Evolutionary conservation across 352 stramenopile species (phyloP).

Genomic region (Phytophthora pinifolia): DNA sequence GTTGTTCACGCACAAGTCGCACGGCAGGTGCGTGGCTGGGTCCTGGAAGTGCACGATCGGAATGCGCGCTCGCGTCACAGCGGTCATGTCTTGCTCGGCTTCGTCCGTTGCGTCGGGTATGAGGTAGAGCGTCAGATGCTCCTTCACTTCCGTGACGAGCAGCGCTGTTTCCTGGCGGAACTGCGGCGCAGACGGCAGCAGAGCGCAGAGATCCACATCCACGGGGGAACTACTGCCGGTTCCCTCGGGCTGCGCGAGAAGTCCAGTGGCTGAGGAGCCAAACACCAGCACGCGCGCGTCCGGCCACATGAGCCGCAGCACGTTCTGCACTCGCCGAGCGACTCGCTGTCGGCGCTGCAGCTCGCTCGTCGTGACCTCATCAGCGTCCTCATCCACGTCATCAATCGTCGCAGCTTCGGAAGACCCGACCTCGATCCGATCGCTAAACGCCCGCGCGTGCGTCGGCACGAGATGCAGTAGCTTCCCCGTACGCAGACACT

Average conservation of each 20-base stretch:
- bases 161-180: conserved; percentile 53
- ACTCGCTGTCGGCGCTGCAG: conserved; percentile 34
- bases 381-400: background rate
- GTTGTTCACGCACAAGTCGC: conserved; percentile 85
- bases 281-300: conserved; percentile 68
- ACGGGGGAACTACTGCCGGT: background rate
- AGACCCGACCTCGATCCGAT: background rate
- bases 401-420: background rate
- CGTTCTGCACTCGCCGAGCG: conserved; percentile 36
- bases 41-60: conserved; percentile 71
- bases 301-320: conserved; percentile 61
- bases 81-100: conserved; percentile 13
- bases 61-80: conserved; percentile 50
- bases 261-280: conserved; percentile 59
- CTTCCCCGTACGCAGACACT: conserved; percentile 35
- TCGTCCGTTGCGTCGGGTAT: conserved; percentile 16
- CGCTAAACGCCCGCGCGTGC: conserved; percentile 24
- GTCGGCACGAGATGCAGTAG: conserved; percentile 44
- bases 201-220: conserved; percentile 74
- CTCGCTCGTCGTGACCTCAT: conserved; percentile 15
- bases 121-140: conserved; percentile 70
- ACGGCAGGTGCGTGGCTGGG: conserved; percentile 36
- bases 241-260: conserved; percentile 24
- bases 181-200: conserved; percentile 53
- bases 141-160: conserved; percentile 60